Conservation (phyloP, 768 basidiomycete species). For the Pleurotus platypus region DNA sequence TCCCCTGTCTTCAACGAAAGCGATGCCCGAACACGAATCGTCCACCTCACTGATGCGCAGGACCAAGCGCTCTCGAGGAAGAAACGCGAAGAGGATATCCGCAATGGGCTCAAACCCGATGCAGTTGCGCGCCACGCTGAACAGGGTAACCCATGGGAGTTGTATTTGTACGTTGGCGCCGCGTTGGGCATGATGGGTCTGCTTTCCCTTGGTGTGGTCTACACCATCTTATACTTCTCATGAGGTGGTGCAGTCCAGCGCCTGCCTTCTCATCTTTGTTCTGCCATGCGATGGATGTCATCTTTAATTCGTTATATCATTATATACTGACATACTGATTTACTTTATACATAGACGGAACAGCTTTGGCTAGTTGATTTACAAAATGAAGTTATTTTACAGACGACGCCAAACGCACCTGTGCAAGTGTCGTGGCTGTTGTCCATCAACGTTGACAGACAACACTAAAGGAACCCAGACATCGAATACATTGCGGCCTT, state of each 20-base stretch:
- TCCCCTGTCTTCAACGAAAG: slow-evolving; percentile 34
- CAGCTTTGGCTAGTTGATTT: no score
- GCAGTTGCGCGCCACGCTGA: slow-evolving; percentile 4
- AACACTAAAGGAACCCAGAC: no score
- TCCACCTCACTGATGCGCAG: slow-evolving; percentile 39
- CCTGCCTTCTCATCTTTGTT: no score
- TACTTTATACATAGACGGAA: no score
- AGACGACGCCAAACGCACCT: no score
- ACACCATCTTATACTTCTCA: slow-evolving; percentile 4
- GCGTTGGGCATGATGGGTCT: slow-evolving; percentile 7
- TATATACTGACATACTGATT: no score
- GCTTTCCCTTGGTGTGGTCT: background rate
- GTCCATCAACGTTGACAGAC: no score
- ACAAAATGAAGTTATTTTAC: no score
- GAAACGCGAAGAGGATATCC: slow-evolving; percentile 24
- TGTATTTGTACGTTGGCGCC: slow-evolving; percentile 25
- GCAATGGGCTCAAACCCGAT: slow-evolving; percentile 11
- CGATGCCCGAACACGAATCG: slow-evolving; percentile 57
- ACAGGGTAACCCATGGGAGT: slow-evolving; percentile 17
- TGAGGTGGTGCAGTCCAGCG: background rate
- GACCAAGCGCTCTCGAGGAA: slow-evolving; percentile 30
- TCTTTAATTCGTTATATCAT: no score
- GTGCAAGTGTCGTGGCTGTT: no score
- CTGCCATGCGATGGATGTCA: no score
- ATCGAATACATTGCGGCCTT: no score